Evolutionary conservation across 257 asterid species (phyloP), one percentile per base, ranked within the genome.

Genomic region (Oldenlandia corymbosa): DNA sequence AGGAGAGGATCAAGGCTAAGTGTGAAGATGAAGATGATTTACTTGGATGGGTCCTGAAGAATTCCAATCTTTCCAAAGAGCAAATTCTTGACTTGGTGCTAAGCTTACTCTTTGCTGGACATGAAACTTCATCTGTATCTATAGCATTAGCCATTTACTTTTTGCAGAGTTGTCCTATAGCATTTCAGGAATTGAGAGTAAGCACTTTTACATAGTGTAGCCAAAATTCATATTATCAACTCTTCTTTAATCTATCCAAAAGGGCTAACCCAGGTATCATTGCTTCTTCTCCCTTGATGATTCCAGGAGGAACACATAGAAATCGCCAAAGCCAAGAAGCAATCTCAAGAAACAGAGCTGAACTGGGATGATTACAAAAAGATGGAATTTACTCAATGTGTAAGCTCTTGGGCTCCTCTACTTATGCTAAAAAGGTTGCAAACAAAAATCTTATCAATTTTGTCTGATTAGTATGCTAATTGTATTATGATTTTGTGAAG

Each of bases 331-430:
- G 84, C 73, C 27, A 84, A 81, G 71, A 73, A 53, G 72, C 76
- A 69, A 67, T 64, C 74, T 26, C 83, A 81, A 71, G 81, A 66
- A 58, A 55, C 70, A 39, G 85, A 81, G 23, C 60, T 91, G 83
- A 79, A 49, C 52, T 91, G 98, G 98, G 95, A 91, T 48, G 98
- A 91, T 48, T 91, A 91, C 80, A 91, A 77, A 81, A 83, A 84
- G 67, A 91, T 91, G 98, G 96, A 86, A 47, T 91, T 91, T 79
- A 91, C 96, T 26, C 98, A 91, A 76, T 84, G 96, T 62, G 98
- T 91, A 77, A 83, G 93, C 62, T 67, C 59, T 57, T n/a, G n/a
- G n/a, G n/a, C n/a, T n/a, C n/a, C n/a, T n/a, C n/a, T n/a, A n/a
- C n/a, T n/a, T n/a, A n/a, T n/a, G n/a, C n/a, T n/a, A n/a, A n/a